These are phyloP conservation scores for Microsporum ferrugineum DNA, from an alignment of 2,329 filamentous ascomycete genomes.

Conservation along the genomic window DNA sequence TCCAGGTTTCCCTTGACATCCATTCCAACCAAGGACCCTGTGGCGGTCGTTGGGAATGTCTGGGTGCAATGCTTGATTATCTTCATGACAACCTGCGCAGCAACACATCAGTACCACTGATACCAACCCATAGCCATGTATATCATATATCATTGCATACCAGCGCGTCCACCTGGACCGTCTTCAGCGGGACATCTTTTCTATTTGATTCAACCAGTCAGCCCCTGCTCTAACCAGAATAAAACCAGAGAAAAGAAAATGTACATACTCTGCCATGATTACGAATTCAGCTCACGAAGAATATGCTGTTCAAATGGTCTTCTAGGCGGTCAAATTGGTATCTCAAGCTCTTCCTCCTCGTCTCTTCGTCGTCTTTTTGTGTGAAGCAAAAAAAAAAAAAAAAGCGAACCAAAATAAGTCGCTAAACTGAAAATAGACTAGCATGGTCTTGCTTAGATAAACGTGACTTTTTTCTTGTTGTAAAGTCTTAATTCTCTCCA, in stretches of 20 bases:
- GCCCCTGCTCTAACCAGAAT: constrained; percentile 14
- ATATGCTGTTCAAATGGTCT: neutral
- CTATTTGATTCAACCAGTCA: constrained; percentile 21
- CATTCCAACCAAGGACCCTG: constrained; percentile 87
- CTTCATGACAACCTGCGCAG: constrained; percentile 76
- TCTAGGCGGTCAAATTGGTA: neutral
- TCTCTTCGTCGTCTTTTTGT: neutral
- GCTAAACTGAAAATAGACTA: neutral
- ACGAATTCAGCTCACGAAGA: neutral
- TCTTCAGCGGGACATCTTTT: constrained; percentile 64
- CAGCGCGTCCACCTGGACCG: constrained; percentile 89
- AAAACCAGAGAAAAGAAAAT: neutral
- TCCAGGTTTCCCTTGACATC: constrained; percentile 70
- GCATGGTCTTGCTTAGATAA: too few relatives aligned
- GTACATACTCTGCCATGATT: constrained; percentile 15
- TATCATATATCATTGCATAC: constrained; percentile 41
- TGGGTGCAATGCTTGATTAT: constrained; percentile 91
- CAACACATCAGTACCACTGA: neutral
- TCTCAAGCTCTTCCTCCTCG: neutral
- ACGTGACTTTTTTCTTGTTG: too few relatives aligned
- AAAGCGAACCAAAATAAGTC: neutral
- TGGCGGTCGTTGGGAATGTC: constrained; percentile 77
- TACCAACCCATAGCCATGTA: constrained; percentile 1
- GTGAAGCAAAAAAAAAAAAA: neutral
- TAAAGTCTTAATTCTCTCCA: too few relatives aligned